phyloP scores from a whole-genome alignment of 345 rosid species.

The Eutrema heterophyllum region DNA sequence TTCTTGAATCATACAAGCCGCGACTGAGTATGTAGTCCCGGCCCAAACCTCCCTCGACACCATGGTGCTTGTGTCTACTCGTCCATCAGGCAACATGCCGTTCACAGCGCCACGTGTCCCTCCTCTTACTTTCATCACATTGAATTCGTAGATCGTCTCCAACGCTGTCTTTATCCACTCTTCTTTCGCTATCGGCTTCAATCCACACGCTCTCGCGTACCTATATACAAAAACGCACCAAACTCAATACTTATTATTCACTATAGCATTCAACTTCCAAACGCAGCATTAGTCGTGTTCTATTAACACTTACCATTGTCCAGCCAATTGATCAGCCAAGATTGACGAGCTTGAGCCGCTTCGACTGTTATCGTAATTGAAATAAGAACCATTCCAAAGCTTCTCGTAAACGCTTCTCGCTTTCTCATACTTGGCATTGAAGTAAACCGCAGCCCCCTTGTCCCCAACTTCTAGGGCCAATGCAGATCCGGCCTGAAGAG shows the following conservation, averaged over 20 bases:
- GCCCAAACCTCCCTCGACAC: conserved; percentile 73
- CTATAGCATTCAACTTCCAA: background rate
- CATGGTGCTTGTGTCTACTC: conserved; percentile 50
- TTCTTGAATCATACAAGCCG: conserved; percentile 79
- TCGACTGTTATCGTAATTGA: conserved; percentile 53
- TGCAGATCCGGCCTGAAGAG: conserved; percentile 72
- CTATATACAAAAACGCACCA: conserved; percentile 20
- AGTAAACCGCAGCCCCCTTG: conserved; percentile 39
- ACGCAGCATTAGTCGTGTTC: background rate
- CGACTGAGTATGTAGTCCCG: conserved; percentile 71
- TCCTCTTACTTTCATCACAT: conserved; percentile 60
- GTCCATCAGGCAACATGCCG: conserved; percentile 66
- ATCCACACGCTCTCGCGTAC: conserved; percentile 69
- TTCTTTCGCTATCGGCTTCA: conserved; percentile 54
- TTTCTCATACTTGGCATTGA: conserved; percentile 55
- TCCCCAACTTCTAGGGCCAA: conserved; percentile 60
- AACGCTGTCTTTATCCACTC: conserved; percentile 50
- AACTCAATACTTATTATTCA: background rate
- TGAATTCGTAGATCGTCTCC: conserved; percentile 51
- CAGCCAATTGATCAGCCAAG: conserved; percentile 80
- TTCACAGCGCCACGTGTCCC: conserved; percentile 66
- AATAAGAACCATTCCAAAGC: conserved; percentile 84
- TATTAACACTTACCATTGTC: conserved; percentile 55
- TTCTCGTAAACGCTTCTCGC: conserved; percentile 54
- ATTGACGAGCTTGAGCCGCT: conserved; percentile 52